A percentile compares a stretch with the other conserved stretches of the same genome.
Conservation (phyloP, 2,329 filamentous ascomycete genomes). For the Fonsecaea pugnacius region DNA sequence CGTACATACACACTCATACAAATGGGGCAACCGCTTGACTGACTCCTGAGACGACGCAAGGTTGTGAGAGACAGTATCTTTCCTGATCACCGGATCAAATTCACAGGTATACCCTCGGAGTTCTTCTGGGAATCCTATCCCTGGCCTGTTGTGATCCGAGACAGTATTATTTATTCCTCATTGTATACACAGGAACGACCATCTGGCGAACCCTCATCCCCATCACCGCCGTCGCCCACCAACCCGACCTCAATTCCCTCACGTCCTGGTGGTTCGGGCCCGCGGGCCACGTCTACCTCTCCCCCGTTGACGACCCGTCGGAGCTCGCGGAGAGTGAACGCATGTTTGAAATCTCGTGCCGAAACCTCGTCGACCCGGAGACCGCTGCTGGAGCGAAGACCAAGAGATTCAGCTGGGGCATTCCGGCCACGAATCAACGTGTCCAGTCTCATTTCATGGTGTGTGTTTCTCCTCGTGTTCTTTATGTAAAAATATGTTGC, state of each 20-base stretch:
- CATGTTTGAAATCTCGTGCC: constrained; percentile 48
- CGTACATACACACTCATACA: no score
- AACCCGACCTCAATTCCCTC: constrained; percentile 40
- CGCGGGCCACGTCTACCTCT: constrained; percentile 50
- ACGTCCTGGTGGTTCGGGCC: constrained; percentile 54
- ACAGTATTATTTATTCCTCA: background rate
- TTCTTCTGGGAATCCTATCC: no score
- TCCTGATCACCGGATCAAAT: constrained; percentile 51
- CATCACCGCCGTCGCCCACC: constrained; percentile 43
- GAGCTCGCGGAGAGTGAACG: constrained; percentile 38
- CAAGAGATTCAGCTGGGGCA: constrained; percentile 35
- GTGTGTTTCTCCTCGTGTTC: constrained; percentile 3
- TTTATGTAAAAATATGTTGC: no score
- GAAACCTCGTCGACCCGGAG: constrained; percentile 42
- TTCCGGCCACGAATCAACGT: constrained; percentile 35
- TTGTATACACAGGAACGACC: constrained; percentile 49
- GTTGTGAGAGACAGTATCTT: constrained; percentile 50
- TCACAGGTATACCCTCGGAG: constrained; percentile 44
- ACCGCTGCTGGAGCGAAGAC: constrained; percentile 15
- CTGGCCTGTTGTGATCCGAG: background rate
- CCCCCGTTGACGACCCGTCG: constrained; percentile 44
- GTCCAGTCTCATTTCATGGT: constrained; percentile 45
- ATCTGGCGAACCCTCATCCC: constrained; percentile 55
- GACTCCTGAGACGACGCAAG: constrained; percentile 36
- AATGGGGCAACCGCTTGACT: no score